phyloP scores from a whole-genome alignment of 1,284 basidiomycete species.

The Leccinum pallidistipes region DNA sequence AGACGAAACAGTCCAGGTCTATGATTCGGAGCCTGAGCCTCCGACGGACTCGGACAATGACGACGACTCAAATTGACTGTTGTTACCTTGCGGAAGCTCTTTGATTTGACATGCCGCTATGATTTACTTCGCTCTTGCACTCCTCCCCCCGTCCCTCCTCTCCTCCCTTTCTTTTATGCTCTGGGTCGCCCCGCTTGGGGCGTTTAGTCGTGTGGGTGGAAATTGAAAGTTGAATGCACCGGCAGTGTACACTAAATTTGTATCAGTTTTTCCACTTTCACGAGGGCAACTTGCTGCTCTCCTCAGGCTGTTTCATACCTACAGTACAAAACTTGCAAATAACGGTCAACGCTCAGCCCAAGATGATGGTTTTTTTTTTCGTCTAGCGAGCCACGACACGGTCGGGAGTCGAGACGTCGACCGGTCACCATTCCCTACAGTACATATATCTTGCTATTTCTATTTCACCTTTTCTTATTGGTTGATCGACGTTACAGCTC shows the following conservation, averaged over 20 bases:
- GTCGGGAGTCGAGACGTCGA: too few species aligned
- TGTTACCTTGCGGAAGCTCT: conserved; percentile 16
- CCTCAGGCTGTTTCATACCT: not conserved
- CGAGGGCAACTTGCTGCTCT: not conserved
- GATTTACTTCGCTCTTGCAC: not conserved
- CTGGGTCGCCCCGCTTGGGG: not conserved
- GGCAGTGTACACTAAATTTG: conserved; percentile 2
- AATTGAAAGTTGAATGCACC: not conserved
- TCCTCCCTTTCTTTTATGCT: not conserved
- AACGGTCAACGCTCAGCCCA: too few species aligned
- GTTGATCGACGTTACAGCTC: too few species aligned
- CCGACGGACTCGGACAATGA: conserved; percentile 25
- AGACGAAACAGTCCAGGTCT: conserved; percentile 16
- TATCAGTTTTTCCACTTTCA: not conserved
- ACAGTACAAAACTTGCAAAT: not conserved
- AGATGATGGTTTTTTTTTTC: too few species aligned
- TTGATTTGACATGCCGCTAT: conserved; percentile 1
- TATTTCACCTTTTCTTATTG: too few species aligned
- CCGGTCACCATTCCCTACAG: too few species aligned
- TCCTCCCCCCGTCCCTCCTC: too few species aligned
- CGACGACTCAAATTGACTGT: conserved; percentile 27
- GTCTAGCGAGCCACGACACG: too few species aligned
- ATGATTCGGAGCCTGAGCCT: conserved; percentile 29
- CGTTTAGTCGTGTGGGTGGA: not conserved
- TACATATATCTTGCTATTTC: too few species aligned